These are phyloP conservation scores for Spiromastix sp. DNA, from an alignment of 2,329 filamentous ascomycete genomes.

Conservation along the genomic window DNA sequence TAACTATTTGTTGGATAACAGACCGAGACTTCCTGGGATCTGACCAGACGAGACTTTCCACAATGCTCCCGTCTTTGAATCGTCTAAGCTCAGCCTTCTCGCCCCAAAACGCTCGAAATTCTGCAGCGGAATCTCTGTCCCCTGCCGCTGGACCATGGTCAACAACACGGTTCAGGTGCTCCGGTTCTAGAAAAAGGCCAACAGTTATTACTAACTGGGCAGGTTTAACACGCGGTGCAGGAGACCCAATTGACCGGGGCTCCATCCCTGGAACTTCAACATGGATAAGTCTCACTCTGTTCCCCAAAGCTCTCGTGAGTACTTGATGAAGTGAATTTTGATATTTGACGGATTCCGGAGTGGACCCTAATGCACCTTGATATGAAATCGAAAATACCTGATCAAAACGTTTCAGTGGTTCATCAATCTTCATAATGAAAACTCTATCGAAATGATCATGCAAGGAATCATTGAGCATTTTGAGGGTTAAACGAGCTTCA, in stretches of 20 bases:
- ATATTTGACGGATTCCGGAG: conserved; percentile 16
- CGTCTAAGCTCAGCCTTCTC: conserved; percentile 84
- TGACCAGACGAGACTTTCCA: conserved; percentile 83
- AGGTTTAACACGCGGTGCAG: conserved; percentile 21
- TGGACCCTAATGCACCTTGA: conserved; percentile 17
- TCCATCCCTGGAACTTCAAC: conserved; percentile 35
- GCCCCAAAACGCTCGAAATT: conserved; percentile 89
- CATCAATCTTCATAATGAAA: conserved; percentile 58
- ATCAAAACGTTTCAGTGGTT: conserved; percentile 46
- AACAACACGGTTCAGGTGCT: conserved; percentile 62
- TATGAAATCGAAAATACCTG: conserved; percentile 33
- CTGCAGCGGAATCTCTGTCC: conserved; percentile 67
- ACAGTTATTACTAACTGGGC: conserved; percentile 40
- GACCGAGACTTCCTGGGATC: conserved; percentile 49
- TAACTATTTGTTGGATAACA: conserved; percentile 70
- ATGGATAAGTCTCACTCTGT: conserved; percentile 61
- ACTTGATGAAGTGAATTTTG: conserved; percentile 46
- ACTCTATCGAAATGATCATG: conserved; percentile 74
- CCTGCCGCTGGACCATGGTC: conserved; percentile 85
- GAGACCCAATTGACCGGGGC: conserved; percentile 40
- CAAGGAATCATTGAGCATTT: conserved; percentile 61
- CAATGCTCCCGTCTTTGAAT: conserved; percentile 89
- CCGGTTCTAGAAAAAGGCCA: conserved; percentile 61
- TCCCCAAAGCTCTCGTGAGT: conserved; percentile 61
- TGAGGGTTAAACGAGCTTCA: conserved; percentile 64